Base-by-base conservation (phyloP, 1,139 yeast species). In the Pichia sp. region DNA sequence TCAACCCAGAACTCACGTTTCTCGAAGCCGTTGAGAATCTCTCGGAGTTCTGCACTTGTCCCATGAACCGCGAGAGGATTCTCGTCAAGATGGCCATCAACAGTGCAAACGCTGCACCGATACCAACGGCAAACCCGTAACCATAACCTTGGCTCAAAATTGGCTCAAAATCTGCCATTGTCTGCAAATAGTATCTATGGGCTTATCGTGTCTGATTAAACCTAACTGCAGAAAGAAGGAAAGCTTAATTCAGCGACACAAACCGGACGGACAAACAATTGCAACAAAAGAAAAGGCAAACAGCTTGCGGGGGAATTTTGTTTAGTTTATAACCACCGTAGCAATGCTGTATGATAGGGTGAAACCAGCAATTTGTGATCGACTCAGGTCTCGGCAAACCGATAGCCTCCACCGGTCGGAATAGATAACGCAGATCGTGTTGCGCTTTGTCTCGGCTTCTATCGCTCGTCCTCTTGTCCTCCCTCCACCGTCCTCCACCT, bases 41-140 rank as follows among this genome's bases (percentile, higher is more conserved):
- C 72, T 89, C 96, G 1, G 96, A 90, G 13, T 95, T 87, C 70
- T 87, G 85, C 51, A 85, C 78, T 67, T 89, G 96, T 59, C 79
- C 78, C 62, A 86, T 88, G 67, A 88, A 89, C 52, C 95, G 75
- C 60, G 80, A 79, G 49, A 88, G 75, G 52, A 85, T 73, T 56
- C 70, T 78, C 0, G 96, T 87, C 53, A 87, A 81, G 47, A 75
- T 65, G 63, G 88, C 79, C 96, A 89, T 89, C 53, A 87, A 87
- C 8, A 76, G 62, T 9, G 96, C 87, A 66, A 89, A 89, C 12
- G 83, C 83, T 39, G 87, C 78, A 47, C 97, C 97, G 26, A 90
- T 75, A 18, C 97, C 98, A 19, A 88, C 84, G 16, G 90, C 88
- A 55, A 90, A 84, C 31, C 89, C 96, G 64, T 89, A 90, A 12